Conservation (phyloP, 805 yeast species). For the Candida succiphila region DNA sequence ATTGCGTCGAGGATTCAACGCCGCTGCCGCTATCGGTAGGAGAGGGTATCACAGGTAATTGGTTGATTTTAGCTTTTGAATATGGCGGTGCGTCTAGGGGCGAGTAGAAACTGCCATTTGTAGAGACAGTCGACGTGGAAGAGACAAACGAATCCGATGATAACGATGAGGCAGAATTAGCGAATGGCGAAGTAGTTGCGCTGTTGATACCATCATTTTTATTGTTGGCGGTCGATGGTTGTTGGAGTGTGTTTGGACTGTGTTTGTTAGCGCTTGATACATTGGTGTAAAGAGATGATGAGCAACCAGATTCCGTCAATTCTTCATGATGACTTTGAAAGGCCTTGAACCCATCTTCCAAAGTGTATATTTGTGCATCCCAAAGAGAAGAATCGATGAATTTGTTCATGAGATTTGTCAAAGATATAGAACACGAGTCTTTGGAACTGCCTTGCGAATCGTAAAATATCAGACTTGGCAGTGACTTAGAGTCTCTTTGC, state of each 20-base stretch:
- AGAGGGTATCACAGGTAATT: neutral
- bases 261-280: neutral
- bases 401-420: conserved; percentile 39
- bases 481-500: conserved; percentile 14
- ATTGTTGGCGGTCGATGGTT: neutral
- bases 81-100: too few relatives aligned
- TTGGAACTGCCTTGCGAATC: conserved; percentile 30
- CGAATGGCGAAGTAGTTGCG: neutral
- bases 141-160: neutral
- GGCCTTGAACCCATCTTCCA: conserved; percentile 30
- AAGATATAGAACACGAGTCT: conserved; percentile 22
- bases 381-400: conserved; percentile 29
- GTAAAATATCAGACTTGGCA: conserved; percentile 40
- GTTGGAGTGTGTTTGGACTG: neutral
- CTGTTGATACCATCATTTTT: neutral
- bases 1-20: neutral
- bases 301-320: conserved; percentile 17
- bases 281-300: conserved; percentile 1
- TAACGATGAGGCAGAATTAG: too few relatives aligned
- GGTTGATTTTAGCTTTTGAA: too few relatives aligned
- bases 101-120: too few relatives aligned
- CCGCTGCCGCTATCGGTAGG: neutral
- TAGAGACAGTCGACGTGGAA: neutral
- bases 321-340: conserved; percentile 22
- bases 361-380: conserved; percentile 30